These are phyloP conservation scores for Phytophthora aleatoria DNA, from an alignment of 352 stramenopile genomes.

Conservation along the genomic window DNA sequence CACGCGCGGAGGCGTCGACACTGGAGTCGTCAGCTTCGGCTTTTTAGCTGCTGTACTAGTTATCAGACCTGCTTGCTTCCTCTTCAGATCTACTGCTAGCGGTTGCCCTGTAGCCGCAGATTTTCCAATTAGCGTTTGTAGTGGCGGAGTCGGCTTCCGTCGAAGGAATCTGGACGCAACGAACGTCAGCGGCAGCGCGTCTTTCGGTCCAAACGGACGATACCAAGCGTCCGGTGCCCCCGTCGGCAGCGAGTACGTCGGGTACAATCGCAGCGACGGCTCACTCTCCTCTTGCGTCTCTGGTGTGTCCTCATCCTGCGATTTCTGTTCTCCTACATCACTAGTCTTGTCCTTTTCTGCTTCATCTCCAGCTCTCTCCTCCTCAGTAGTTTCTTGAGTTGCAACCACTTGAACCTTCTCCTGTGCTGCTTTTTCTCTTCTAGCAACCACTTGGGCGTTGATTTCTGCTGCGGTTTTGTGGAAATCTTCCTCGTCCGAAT, in stretches of 20 bases:
- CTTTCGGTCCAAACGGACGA: slow-evolving; percentile 46
- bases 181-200: slow-evolving; percentile 54
- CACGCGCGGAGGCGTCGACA: slow-evolving; percentile 11
- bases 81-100: slow-evolving; percentile 22
- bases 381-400: not conserved
- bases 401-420: not conserved
- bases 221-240: slow-evolving; percentile 45
- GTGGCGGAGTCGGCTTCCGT: slow-evolving; percentile 30
- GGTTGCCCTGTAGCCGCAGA: not conserved
- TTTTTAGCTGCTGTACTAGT: slow-evolving; percentile 19
- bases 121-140: slow-evolving; percentile 1
- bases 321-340: slow-evolving; percentile 7
- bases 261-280: slow-evolving; percentile 37
- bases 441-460: slow-evolving; percentile 20
- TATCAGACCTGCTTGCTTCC: slow-evolving; percentile 15
- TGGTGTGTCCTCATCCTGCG: not conserved
- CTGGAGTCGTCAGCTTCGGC: slow-evolving; percentile 3
- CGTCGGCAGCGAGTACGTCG: slow-evolving; percentile 48
- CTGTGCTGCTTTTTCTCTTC: not conserved
- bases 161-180: slow-evolving; percentile 65
- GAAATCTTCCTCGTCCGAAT: slow-evolving; percentile 64
- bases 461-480: slow-evolving; percentile 34
- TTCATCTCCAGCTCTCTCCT: slow-evolving; percentile 1
- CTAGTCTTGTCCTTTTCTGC: slow-evolving; percentile 1
- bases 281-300: slow-evolving; percentile 10